Percentiles rank a stretch among this genome's conserved stretches.
Conservation (phyloP, 108 stramenopile species). For the Cyclotella baltica region DNA sequence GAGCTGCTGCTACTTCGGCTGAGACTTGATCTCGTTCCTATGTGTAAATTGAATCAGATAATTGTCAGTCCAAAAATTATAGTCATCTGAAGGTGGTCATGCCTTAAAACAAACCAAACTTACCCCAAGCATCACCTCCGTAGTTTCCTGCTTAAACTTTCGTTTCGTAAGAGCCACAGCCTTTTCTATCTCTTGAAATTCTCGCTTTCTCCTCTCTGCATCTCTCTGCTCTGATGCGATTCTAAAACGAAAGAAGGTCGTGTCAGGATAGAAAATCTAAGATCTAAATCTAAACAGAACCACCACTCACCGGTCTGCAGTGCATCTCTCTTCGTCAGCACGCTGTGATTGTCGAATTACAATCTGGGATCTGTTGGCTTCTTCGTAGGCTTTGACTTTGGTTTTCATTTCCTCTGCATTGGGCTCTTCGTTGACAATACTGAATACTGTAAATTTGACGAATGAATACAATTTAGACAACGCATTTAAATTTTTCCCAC, state of each 20-base stretch:
- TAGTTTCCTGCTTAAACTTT: slow-evolving; percentile 84
- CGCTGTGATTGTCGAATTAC: slow-evolving; percentile 88
- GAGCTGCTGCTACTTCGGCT: slow-evolving; percentile 77
- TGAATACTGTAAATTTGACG: slow-evolving; percentile 57
- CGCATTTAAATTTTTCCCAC: no score
- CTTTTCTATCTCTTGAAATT: slow-evolving; percentile 76
- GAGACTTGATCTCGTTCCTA: slow-evolving; percentile 87
- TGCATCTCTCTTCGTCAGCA: slow-evolving; percentile 87
- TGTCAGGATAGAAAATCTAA: neutral
- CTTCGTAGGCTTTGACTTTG: slow-evolving; percentile 81
- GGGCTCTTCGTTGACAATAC: slow-evolving; percentile 90
- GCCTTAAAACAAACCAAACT: neutral
- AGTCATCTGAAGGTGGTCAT: no score
- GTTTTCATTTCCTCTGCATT: slow-evolving; percentile 88
- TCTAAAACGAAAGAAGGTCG: slow-evolving; percentile 2
- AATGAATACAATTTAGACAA: no score
- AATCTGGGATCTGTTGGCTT: slow-evolving; percentile 77
- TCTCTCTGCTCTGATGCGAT: slow-evolving; percentile 87
- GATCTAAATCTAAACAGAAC: neutral
- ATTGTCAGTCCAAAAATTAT: neutral
- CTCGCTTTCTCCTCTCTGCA: slow-evolving; percentile 74
- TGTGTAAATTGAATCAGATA: neutral
- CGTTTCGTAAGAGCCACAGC: slow-evolving; percentile 74
- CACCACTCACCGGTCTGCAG: slow-evolving; percentile 67
- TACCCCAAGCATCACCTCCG: slow-evolving; percentile 79